Evolutionary conservation across 2,329 filamentous ascomycete species (phyloP).

Genomic region (Colletotrichum sp.): DNA sequence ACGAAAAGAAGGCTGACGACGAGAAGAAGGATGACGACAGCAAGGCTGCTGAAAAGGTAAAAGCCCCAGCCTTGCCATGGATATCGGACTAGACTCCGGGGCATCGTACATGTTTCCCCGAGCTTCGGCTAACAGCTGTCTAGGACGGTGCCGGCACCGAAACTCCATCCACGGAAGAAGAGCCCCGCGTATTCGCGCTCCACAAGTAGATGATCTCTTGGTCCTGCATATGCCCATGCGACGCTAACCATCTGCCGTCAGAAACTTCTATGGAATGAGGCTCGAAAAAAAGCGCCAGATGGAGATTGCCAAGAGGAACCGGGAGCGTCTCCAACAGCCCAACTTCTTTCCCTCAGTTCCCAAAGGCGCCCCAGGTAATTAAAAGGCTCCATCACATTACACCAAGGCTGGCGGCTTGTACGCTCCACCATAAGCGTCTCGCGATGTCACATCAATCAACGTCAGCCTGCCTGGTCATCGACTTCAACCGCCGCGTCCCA

Average conservation of each 20-base stretch:
- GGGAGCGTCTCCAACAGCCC: slow-evolving; percentile 79
- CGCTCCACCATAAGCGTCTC: not conserved
- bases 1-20: slow-evolving; percentile 37
- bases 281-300: slow-evolving; percentile 78
- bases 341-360: slow-evolving; percentile 87
- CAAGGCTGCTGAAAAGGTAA: slow-evolving; percentile 16
- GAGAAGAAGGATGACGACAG: slow-evolving; percentile 38
- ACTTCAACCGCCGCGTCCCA: not conserved
- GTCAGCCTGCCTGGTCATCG: not conserved
- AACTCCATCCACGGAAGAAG: slow-evolving; percentile 59
- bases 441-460: not conserved
- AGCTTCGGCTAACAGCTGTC: slow-evolving; percentile 35
- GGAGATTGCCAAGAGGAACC: slow-evolving; percentile 81
- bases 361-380: slow-evolving; percentile 54
- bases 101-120: not conserved
- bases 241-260: slow-evolving; percentile 36
- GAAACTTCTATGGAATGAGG: slow-evolving; percentile 86
- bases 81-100: not conserved
- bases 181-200: slow-evolving; percentile 77
- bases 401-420: not conserved
- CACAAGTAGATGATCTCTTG: slow-evolving; percentile 10
- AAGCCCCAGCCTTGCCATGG: not conserved
- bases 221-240: not conserved
- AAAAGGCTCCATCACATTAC: not conserved
- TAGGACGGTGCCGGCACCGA: slow-evolving; percentile 44